A percentile compares a stretch with the other conserved stretches of the same genome.
These are phyloP conservation scores for Pythium scleroteichum DNA, from an alignment of 352 stramenopile species.

Conservation along the genomic window DNA sequence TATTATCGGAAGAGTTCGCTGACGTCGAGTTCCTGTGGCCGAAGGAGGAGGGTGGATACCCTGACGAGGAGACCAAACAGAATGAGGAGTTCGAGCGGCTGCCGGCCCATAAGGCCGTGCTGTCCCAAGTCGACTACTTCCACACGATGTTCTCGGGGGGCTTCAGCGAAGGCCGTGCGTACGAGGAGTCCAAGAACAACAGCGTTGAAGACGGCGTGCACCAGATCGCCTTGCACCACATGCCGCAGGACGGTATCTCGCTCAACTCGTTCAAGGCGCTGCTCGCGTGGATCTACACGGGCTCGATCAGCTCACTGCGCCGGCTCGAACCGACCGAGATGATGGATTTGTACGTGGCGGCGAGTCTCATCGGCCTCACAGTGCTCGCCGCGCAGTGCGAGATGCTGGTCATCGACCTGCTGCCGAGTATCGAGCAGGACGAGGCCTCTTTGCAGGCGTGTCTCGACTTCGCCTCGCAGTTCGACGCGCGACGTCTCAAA, in stretches of 20 bases:
- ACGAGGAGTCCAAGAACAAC: slow-evolving; percentile 1
- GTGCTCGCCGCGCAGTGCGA: slow-evolving; percentile 64
- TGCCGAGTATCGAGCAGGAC: slow-evolving; percentile 50
- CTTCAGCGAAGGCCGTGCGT: slow-evolving; percentile 63
- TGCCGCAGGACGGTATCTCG: slow-evolving; percentile 72
- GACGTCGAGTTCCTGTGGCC: slow-evolving; percentile 83
- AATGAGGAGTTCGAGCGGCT: slow-evolving; percentile 37
- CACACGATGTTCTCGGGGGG: slow-evolving; percentile 80
- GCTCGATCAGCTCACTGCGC: slow-evolving; percentile 48
- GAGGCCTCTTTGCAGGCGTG: slow-evolving; percentile 49
- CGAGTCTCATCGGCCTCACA: slow-evolving; percentile 54
- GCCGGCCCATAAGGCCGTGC: slow-evolving; percentile 67
- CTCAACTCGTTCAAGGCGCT: slow-evolving; percentile 60
- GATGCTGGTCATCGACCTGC: slow-evolving; percentile 51
- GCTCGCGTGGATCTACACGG: slow-evolving; percentile 75
- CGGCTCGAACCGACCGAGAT: slow-evolving; percentile 52
- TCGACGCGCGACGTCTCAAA: slow-evolving; percentile 50
- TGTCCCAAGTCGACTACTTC: slow-evolving; percentile 82
- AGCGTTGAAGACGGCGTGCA: slow-evolving; percentile 24
- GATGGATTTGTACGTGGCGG: slow-evolving; percentile 75
- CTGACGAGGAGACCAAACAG: slow-evolving; percentile 27
- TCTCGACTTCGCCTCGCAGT: slow-evolving; percentile 65
- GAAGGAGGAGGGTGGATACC: slow-evolving; percentile 11
- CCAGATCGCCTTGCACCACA: slow-evolving; percentile 66
- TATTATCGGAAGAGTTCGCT: slow-evolving; percentile 44